Evolutionary conservation across 2,329 filamentous ascomycete genomes (phyloP).

Genomic region (Penicillium sclerotigenum): DNA sequence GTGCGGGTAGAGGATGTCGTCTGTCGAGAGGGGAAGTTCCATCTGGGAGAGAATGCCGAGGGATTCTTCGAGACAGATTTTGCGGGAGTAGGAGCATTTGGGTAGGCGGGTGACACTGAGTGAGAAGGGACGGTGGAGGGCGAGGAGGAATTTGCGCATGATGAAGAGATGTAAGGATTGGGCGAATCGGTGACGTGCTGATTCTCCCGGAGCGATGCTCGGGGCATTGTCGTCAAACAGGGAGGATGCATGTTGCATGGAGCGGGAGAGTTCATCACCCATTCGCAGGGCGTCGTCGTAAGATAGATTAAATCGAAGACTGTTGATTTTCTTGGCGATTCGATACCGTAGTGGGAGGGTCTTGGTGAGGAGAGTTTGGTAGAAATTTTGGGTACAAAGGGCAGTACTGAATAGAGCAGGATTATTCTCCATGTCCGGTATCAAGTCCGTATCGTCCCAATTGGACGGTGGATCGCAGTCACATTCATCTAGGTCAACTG

Average conservation of each 20-base stretch:
- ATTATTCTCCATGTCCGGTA: conserved; percentile 26
- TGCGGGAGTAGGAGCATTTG: conserved; percentile 39
- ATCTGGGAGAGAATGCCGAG: conserved; percentile 36
- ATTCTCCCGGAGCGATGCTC: conserved; percentile 2
- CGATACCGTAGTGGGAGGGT: conserved; percentile 30
- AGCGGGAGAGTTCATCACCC: conserved; percentile 27
- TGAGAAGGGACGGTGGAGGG: conserved; percentile 49
- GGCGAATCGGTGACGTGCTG: conserved; percentile 25
- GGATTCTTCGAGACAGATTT: conserved; percentile 36
- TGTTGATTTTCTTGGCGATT: conserved; percentile 32
- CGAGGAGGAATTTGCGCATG: conserved; percentile 54
- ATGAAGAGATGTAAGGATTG: conserved; percentile 49
- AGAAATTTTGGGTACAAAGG: conserved; percentile 26
- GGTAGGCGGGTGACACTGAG: conserved; percentile 33
- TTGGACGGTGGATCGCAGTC: conserved; percentile 40
- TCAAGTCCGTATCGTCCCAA: conserved; percentile 37
- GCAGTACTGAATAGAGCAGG: conserved; percentile 17
- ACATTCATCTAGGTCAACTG: conserved; percentile 35
- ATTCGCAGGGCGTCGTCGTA: conserved; percentile 36
- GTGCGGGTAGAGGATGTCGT: conserved; percentile 25
- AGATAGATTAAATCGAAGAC: conserved; percentile 28
- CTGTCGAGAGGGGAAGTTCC: conserved; percentile 17
- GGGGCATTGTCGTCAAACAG: conserved; percentile 24
- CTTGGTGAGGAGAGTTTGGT: conserved; percentile 28
- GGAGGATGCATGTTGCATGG: conserved; percentile 22